Base-by-base conservation (phyloP, 352 stramenopile genomes). In the Globisporangium nodosum region DNA sequence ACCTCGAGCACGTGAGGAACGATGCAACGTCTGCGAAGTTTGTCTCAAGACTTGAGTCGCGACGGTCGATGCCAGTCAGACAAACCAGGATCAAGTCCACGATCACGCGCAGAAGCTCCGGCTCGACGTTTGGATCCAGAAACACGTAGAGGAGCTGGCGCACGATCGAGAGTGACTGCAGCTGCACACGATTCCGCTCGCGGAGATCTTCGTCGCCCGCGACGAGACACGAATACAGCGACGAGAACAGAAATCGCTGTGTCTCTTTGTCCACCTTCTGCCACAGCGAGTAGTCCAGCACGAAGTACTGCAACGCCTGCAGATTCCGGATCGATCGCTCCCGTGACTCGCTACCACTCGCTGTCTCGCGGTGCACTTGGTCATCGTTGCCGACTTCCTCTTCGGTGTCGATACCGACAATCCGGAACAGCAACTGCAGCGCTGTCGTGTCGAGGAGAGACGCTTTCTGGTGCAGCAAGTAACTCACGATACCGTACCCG, bases 231-330 rank as follows among this genome's bases (percentile, higher is more conserved):
- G 72, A 73, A 53, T 91, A 91, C 13, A 91, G 68, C 27, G 77
- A 65, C 31, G 78, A 86, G 50, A 88, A 91, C 2, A 91, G 67
- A 7, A 76, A 49, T 24, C 78, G 74, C 15, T 82, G 68, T 7
- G 71, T 82, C 15, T 66, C 54, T 4, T 48, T 61, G 3, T 68
- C 40, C 0, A 70, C 69, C 58, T 76, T 75, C 52, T 85, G 67
- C 81, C 81, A 91, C 11, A 91, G 66, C 2, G 73, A 85, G 43
- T 86, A 85, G 52, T 91, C 81, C 49, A 91, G 58, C 31, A 89
- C 70, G 55, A 88, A 89, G 42, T 91, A 70, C 52, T 91, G 81
- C 16, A 88, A 60, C 9, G 78, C 81, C 40, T 84, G 67, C 13
- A 89, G 63, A 60, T 87, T 88, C 8, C 78, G 73, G 43, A 86